These are phyloP conservation scores for Intubia oerlemansii DNA, from an alignment of 2,329 filamentous ascomycete genomes.

Conservation along the genomic window DNA sequence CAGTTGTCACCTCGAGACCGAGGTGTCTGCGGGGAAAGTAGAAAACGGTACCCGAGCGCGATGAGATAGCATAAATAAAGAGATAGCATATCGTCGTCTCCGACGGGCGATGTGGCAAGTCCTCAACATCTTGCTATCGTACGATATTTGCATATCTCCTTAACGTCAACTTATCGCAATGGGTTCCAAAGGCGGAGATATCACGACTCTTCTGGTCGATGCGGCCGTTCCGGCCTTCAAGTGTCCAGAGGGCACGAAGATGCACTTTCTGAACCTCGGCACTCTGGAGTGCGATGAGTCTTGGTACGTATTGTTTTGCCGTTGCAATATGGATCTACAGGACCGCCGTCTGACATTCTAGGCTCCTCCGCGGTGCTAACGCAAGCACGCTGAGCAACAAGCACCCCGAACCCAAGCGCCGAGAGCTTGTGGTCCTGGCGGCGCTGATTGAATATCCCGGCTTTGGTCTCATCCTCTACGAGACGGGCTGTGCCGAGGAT, in stretches of 20 bases:
- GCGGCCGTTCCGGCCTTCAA: conserved; percentile 4
- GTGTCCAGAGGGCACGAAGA: conserved; percentile 3
- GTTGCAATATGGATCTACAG: too few species aligned
- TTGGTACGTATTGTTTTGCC: conserved; percentile 1
- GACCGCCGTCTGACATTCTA: too few species aligned
- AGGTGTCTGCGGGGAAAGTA: too few species aligned
- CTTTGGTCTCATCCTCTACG: conserved; percentile 2
- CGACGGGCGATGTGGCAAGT: too few species aligned
- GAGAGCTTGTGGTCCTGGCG: conserved; percentile 3
- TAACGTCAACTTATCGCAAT: too few species aligned
- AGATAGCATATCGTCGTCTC: too few species aligned
- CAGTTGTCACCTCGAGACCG: too few species aligned
- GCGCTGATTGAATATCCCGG: conserved; percentile 3
- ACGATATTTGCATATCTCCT: too few species aligned
- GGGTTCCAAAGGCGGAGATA: too few species aligned
- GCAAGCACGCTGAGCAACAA: conserved; percentile 1
- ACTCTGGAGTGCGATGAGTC: conserved; percentile 3
- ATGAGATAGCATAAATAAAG: too few species aligned
- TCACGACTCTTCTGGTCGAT: conserved; percentile 2
- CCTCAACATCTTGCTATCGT: too few species aligned
- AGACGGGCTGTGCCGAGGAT: conserved; percentile 5
- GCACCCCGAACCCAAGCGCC: conserved; percentile 3
- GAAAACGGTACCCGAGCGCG: too few species aligned
- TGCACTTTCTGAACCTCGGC: conserved; percentile 4
- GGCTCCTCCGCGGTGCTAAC: conserved; percentile 2